phyloP scores from a whole-genome alignment of 2,329 filamentous ascomycete genomes.

The Colletotrichum tropicale region DNA sequence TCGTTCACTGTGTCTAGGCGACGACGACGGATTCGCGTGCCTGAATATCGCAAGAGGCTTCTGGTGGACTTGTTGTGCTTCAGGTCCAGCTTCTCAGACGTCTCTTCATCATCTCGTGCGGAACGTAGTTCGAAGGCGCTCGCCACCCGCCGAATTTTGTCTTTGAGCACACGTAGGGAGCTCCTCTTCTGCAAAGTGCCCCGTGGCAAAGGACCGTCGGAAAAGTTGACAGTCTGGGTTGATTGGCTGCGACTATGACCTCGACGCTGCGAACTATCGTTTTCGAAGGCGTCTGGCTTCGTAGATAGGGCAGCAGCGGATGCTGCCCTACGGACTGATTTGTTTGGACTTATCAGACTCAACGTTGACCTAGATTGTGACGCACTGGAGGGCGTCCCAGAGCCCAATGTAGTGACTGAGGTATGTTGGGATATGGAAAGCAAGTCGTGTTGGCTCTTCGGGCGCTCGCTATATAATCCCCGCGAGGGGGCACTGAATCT shows the following conservation, averaged over 20 bases:
- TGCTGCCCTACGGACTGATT: background rate
- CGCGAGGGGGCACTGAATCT: background rate
- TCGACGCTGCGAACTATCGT: background rate
- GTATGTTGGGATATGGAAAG: background rate
- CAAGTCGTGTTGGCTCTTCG: background rate
- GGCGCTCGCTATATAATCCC: background rate
- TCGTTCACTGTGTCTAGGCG: conserved; percentile 11
- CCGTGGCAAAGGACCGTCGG: background rate
- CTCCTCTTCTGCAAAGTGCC: background rate
- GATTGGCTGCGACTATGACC: background rate
- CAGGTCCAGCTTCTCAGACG: background rate
- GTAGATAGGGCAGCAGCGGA: background rate
- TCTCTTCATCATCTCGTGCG: background rate
- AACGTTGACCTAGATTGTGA: background rate
- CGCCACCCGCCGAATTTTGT: conserved; percentile 11
- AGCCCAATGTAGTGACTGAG: background rate
- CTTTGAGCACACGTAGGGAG: background rate
- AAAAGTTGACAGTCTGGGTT: background rate
- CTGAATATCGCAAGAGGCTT: background rate
- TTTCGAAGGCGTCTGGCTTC: background rate
- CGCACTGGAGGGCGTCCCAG: background rate
- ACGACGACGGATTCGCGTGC: background rate
- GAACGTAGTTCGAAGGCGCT: conserved; percentile 16
- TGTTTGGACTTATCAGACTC: background rate
- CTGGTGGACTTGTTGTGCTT: conserved; percentile 3